Conservation (phyloP, 2,329 filamentous ascomycete species). For the Aspergillus sp. region DNA sequence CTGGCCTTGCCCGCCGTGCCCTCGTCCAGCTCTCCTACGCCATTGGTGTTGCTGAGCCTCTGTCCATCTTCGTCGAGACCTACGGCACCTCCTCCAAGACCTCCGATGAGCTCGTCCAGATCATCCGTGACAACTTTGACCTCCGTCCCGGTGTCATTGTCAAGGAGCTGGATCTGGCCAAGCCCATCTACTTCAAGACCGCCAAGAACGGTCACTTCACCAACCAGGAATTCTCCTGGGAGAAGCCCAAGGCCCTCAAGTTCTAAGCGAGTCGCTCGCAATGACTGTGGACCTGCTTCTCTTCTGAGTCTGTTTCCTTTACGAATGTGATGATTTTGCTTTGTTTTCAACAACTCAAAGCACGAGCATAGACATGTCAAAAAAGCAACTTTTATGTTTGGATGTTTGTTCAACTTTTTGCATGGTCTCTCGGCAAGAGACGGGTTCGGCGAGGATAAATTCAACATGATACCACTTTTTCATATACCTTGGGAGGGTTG, state of each 20-base stretch:
- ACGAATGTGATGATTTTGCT: constrained; percentile 50
- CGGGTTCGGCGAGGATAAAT: constrained; percentile 47
- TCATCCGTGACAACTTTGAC: constrained; percentile 96
- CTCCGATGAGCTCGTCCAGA: constrained; percentile 90
- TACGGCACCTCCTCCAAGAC: constrained; percentile 92
- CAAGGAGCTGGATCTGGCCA: constrained; percentile 90
- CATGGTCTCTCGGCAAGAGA: constrained; percentile 37
- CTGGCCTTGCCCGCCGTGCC: constrained; percentile 84
- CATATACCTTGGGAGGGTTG: constrained; percentile 42
- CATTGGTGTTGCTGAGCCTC: constrained; percentile 96
- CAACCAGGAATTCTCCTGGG: constrained; percentile 97
- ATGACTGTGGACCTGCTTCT: constrained; percentile 21
- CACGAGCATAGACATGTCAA: constrained; percentile 43
- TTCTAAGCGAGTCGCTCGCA: constrained; percentile 62
- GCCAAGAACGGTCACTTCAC: constrained; percentile 99
- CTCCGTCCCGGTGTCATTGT: constrained; percentile 98
- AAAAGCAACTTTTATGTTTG: constrained; percentile 31
- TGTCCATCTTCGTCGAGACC: constrained; percentile 95
- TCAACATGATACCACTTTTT: constrained; percentile 53
- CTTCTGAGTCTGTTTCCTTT: constrained; percentile 29
- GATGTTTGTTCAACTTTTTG: constrained; percentile 40
- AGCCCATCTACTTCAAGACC: constrained; percentile 97
- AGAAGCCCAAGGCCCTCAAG: constrained; percentile 94
- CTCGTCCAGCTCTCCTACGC: constrained; percentile 99
- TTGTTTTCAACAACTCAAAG: constrained; percentile 56